phyloP scores from a whole-genome alignment of 2,329 filamentous ascomycete genomes.

The Ascocoryne sarcoides region DNA sequence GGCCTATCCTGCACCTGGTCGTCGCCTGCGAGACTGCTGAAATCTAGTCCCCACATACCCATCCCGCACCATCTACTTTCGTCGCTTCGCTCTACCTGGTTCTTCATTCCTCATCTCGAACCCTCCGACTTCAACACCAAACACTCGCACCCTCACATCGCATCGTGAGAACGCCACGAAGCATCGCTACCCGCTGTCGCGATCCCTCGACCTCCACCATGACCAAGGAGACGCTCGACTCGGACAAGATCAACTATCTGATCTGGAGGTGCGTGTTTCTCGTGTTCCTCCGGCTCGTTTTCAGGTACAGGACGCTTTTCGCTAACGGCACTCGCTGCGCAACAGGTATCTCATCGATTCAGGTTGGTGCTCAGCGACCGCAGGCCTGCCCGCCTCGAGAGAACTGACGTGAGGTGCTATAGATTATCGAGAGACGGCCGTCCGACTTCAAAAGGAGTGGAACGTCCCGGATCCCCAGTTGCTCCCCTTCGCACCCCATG shows the following conservation, averaged over 20 bases:
- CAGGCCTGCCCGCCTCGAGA: constrained; percentile 2
- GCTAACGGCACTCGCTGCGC: constrained; percentile 23
- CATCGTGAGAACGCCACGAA: constrained; percentile 6
- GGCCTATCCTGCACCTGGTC: no score
- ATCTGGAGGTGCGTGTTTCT: constrained; percentile 54
- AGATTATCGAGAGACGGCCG: constrained; percentile 61
- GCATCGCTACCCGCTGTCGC: constrained; percentile 1
- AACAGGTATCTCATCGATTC: constrained; percentile 29
- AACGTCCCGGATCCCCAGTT: constrained; percentile 52
- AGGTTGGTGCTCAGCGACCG: constrained; percentile 22
- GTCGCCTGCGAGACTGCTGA: no score
- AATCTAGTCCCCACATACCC: neutral
- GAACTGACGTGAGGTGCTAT: constrained; percentile 16
- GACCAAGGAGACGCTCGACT: constrained; percentile 42
- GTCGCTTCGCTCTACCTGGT: no score
- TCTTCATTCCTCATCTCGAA: constrained; percentile 11
- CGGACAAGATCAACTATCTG: constrained; percentile 60
- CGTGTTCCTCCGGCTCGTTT: constrained; percentile 23
- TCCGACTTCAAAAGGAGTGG: constrained; percentile 63
- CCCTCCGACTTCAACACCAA: constrained; percentile 7
- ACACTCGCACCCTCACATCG: neutral
- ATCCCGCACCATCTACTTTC: neutral
- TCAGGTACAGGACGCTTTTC: constrained; percentile 21
- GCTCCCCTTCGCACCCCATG: constrained; percentile 55
- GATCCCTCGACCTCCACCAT: constrained; percentile 17